Percentiles rank a stretch among this genome's conserved stretches.
Evolutionary conservation across 129 eudicot genomes (phyloP).

Genomic region (Ambrosia trifida): DNA sequence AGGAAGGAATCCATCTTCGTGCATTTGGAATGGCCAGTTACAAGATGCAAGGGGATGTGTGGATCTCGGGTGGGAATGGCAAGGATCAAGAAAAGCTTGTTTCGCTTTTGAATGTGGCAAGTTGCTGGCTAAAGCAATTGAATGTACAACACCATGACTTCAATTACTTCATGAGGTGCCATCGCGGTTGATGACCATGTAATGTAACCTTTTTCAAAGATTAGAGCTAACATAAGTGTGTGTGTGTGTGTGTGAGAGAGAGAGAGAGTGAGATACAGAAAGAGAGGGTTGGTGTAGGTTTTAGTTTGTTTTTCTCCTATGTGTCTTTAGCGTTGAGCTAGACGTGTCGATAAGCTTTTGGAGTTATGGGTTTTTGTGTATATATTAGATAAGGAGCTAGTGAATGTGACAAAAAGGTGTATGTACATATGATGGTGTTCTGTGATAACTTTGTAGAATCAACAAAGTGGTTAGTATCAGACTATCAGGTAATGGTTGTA

Average conservation of each 20-base stretch:
- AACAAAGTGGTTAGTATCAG: not conserved
- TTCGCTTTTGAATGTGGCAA: slow-evolving; percentile 77
- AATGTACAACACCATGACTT: slow-evolving; percentile 90
- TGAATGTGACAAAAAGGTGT: not conserved
- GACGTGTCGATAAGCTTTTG: not conserved
- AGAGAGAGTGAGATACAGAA: not conserved
- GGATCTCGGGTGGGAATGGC: slow-evolving; percentile 67
- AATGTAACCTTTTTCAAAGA: slow-evolving; percentile 7
- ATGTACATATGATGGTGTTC: not conserved
- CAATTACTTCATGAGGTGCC: slow-evolving; percentile 68
- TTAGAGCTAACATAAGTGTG: not conserved
- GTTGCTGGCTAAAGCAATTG: slow-evolving; percentile 90
- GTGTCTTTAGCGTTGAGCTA: not conserved
- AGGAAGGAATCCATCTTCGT: slow-evolving; percentile 57
- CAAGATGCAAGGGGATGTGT: slow-evolving; percentile 84
- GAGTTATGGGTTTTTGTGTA: not conserved
- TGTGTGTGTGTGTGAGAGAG: slow-evolving; percentile 1
- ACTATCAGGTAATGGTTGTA: not conserved
- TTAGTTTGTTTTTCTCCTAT: not conserved
- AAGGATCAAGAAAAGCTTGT: slow-evolving; percentile 63
- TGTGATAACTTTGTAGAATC: not conserved
- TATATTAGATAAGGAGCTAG: not conserved
- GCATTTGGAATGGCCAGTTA: slow-evolving; percentile 90
- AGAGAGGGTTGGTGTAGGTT: not conserved
- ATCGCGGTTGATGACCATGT: slow-evolving; percentile 45